Percentiles rank a stretch among this genome's conserved stretches.
Evolutionary conservation across 1,139 yeast genomes (phyloP).

Genomic region (Kurtzmaniella quercitrusa): DNA sequence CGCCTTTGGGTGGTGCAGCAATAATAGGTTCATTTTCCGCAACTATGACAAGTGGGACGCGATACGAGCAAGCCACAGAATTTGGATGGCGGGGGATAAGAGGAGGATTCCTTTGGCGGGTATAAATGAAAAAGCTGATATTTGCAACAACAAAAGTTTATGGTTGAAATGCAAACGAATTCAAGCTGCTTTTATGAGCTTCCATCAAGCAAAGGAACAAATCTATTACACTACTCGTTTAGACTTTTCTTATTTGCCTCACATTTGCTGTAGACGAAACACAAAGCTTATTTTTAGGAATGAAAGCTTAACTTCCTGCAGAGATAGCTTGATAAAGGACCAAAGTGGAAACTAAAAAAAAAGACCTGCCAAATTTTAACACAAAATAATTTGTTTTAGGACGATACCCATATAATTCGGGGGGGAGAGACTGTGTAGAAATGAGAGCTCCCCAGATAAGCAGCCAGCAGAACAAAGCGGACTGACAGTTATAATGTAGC

Average conservation of each 20-base stretch:
- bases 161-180: background rate
- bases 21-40: slow-evolving; percentile 5
- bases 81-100: background rate
- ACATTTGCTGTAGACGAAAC: background rate
- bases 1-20: slow-evolving; percentile 9
- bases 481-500: background rate
- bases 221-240: background rate
- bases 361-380: background rate
- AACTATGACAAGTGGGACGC: background rate
- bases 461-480: background rate
- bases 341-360: background rate
- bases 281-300: background rate
- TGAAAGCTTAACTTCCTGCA: slow-evolving; percentile 1
- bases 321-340: background rate
- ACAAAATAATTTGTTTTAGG: background rate
- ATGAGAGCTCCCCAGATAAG: background rate
- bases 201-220: background rate
- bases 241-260: background rate
- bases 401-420: background rate
- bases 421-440: background rate
- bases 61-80: background rate
- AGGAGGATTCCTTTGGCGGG: background rate
- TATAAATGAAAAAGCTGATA: background rate
- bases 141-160: background rate
- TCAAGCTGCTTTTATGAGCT: background rate